Evolutionary conservation across 805 yeast species (phyloP), one percentile per base, ranked within the genome.

Genomic region (Kazachstania psychrophila): DNA sequence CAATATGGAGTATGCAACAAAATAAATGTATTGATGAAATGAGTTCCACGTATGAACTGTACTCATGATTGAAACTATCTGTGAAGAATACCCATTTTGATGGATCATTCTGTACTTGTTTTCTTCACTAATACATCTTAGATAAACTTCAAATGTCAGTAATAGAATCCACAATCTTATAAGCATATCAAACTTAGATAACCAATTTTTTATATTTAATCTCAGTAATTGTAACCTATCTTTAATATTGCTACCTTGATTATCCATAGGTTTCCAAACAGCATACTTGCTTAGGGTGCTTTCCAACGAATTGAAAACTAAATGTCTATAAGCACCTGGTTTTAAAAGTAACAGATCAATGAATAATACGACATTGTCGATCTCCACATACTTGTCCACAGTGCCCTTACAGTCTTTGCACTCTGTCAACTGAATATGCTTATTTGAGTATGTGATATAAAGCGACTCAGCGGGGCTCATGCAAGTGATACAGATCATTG

Each of bases 101-200:
- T 19, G 4, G 10, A 5, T 7, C 12, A 16, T 5, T 23, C 11
- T 27, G 4, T 28, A 13, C 8, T 33, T 15, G 15, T 29, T 36
- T 56, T 89, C 98, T 42, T 82, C 88, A 38, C 79, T 75, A 0
- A 95, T 95, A 97, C 98, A 92, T 1, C 76, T 77, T 36, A 92
- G 59, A 55, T 92, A 92, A 4, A 89, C 89, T 48, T 92, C 96
- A 49, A 89, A 86, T 12, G 92, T 67, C 0, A 83, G 63, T 36
- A 81, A 66, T 26, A 89, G 64, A 3, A 82, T 46, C 46, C 81
- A 61, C 25, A 81, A 59, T 22, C 89, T 60, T n/a, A 63, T 51
- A 10, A 64, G 40, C 15, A 46, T 43, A 29, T 54, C 56, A 34
- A 41, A 48, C 28, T 43, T 46, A 20, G 34, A 25, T 5, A 41